Conservation (phyloP, 75 land plant species). For the Sequoia sempervirens region DNA sequence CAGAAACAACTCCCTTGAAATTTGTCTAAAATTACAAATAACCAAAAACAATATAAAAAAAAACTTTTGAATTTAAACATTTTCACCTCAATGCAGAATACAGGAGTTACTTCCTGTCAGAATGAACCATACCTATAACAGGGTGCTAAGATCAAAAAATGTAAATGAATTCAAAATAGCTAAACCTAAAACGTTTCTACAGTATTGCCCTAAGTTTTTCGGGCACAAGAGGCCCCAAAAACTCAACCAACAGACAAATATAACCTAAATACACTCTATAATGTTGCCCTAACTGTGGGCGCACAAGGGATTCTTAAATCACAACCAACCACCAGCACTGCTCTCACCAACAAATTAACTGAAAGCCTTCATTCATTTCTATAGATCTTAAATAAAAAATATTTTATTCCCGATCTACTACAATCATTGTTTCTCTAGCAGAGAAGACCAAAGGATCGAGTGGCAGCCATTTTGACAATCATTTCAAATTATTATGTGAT, state of each 20-base stretch:
- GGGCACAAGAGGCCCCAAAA: not conserved
- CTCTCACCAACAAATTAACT: not conserved
- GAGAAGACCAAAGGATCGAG: not conserved
- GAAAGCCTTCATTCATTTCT: not conserved
- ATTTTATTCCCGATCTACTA: not conserved
- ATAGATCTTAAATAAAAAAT: not conserved
- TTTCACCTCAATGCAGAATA: not conserved
- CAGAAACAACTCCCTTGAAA: not conserved
- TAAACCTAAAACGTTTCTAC: not conserved
- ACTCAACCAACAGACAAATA: not conserved
- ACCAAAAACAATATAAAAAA: not conserved
- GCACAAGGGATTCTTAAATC: not conserved
- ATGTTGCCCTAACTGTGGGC: not conserved
- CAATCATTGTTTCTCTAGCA: not conserved
- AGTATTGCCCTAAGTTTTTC: not conserved
- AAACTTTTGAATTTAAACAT: not conserved
- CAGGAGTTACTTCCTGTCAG: not conserved
- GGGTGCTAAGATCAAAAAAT: not conserved
- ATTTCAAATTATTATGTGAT: not conserved
- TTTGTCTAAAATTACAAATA: not conserved
- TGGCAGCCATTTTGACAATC: not conserved
- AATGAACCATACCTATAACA: not conserved
- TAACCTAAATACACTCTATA: too few species aligned
- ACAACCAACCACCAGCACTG: not conserved
- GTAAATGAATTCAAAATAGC: not conserved